These are phyloP conservation scores for Pholiota conissans DNA, from an alignment of 768 basidiomycete genomes.

Conservation along the genomic window DNA sequence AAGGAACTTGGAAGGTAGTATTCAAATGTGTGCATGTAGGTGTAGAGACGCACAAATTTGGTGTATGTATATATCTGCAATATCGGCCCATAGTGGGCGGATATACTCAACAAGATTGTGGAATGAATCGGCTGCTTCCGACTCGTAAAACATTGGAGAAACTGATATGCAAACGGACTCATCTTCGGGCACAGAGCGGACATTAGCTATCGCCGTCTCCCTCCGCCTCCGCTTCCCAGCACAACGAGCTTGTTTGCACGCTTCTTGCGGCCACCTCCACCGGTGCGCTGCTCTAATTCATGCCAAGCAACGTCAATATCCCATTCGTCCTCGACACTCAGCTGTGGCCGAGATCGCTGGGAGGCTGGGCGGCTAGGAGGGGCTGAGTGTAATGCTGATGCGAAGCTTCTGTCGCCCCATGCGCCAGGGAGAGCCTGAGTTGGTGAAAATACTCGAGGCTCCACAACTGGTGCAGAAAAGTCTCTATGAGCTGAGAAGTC, in stretches of 20 bases:
- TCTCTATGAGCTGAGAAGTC: constrained; percentile 21
- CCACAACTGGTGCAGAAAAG: not conserved
- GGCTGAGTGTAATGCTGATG: constrained; percentile 68
- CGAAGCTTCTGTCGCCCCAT: constrained; percentile 83
- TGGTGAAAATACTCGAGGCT: not conserved
- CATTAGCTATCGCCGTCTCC: constrained; percentile 46
- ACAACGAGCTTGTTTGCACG: constrained; percentile 67
- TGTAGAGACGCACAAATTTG: not conserved
- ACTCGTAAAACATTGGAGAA: not conserved
- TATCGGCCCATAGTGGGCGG: constrained; percentile 2
- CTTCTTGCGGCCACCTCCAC: constrained; percentile 54
- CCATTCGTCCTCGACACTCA: constrained; percentile 62
- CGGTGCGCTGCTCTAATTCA: constrained; percentile 62
- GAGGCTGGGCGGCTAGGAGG: constrained; percentile 25
- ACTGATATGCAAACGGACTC: not conserved
- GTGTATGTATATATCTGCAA: constrained; percentile 7
- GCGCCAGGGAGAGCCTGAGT: constrained; percentile 42
- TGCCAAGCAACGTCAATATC: constrained; percentile 81
- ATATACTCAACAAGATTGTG: not conserved
- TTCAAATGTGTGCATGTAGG: constrained; percentile 10
- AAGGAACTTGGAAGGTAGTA: constrained; percentile 3
- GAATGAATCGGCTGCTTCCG: not conserved
- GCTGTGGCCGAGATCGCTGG: constrained; percentile 28
- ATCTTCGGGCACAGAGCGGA: not conserved
- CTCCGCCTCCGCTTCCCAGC: constrained; percentile 62